Base-by-base conservation (phyloP, 202 grass and related monocot genomes). In the Saccharum hybrid region DNA sequence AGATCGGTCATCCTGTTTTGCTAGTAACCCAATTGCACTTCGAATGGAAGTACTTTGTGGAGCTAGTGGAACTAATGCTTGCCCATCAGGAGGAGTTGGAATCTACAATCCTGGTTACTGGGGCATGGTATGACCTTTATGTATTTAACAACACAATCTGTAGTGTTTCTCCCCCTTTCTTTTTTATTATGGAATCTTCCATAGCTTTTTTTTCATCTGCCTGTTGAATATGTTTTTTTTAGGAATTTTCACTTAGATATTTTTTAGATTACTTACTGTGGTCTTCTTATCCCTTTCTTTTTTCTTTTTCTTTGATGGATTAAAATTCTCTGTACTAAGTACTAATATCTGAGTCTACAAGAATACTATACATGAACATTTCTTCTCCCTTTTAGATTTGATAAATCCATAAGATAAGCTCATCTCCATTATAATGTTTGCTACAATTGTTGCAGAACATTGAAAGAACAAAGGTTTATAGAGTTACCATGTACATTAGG, bases 41-140 rank as follows among this genome's bases (percentile, higher is more conserved):
- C 89, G 61, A 66, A 91, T 95, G 95, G 90, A 98, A 84, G 75
- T 94, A 74, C 85, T 93, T 63, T 98, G 95, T 81, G 83, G 77
- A 60, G 71, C 82, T 78, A 82, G 43, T 67, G 85, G 76, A 83
- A 68, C 80, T 46, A 93, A 94, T 90, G 81, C 84, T 30, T 98
- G 92, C 72, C 87, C 95, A 75, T 76, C 85, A 68, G 89, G 88
- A 88, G 95, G 95, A 85, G 90, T 93, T 78, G 95, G 92, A 19
- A 84, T 98, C 54, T 93, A 95, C 81, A 98, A 98, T 87, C 95
- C 92, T 81, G 95, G 95, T 77, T 98, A 83, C 62, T 93, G 95
- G 90, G 95, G 95, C 85, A 98, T 98, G 95, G 95, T 98, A 92
- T 83, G 80, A 52, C 37, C 54, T 89, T 87, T 76, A 68, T 39